Evolutionary conservation across 176 grass and related monocot species (phyloP), one percentile per base, ranked within the genome.

Genomic region (Aegilops sharonensis): DNA sequence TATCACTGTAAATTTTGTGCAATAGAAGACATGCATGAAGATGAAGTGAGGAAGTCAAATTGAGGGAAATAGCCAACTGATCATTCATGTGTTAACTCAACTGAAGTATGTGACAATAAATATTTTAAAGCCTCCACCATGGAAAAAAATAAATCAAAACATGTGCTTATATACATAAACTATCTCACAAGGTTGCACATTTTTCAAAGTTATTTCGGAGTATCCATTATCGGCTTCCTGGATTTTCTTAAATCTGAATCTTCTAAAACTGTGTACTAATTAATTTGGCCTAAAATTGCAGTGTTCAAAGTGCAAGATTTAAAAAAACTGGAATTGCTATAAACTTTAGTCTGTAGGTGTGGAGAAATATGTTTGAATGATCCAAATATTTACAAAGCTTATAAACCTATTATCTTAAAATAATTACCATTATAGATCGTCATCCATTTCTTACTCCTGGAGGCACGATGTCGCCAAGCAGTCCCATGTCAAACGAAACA

Each of bases 391-490:
- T 59, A 59, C 56, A 66, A 66, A 66, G 5, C 12, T 31, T 64
- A 27, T 64, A 4, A 29, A 64, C 24, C 60, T 63, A 63, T 63
- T 63, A 63, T 64, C 10, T 48, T 25, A 11, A 40, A 72, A 3
- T 24, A 47, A 29, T 29, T 31, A 87, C 89, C 84, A 62, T 64
- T 23, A 21, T 59, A 62, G 54, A 34, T 61, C 62, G 35, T 90
- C 77, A 92, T 87, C 88, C 88, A 57, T 91, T 86, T 86, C 95
- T 85, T 52, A 94, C 83, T 79, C 85, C 88, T 81, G 91, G 90
- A 82, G 90, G 92, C 64, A 97, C 95, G 29, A 97, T 94, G 83
- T 97, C 95, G 36, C 89, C 95, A 39, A 97, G 85, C 13, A 97
- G 80, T 23, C 95, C 92, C 86, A 86, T 83, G 72, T 92, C 88